phyloP scores from a whole-genome alignment of 257 asterid species.

The Solanum sejunctum region DNA sequence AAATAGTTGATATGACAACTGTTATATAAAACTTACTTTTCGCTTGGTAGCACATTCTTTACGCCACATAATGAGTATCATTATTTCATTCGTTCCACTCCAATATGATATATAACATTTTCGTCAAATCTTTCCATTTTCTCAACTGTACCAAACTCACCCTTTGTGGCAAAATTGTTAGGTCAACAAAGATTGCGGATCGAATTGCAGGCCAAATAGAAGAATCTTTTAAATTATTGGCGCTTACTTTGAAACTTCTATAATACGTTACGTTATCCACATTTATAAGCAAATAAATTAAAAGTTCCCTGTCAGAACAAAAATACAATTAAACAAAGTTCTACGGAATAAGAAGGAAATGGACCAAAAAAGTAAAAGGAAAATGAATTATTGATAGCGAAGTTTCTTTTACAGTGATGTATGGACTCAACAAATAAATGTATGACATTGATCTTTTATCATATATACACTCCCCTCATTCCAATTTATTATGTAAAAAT shows the following conservation, averaged over 20 bases:
- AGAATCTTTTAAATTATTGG: not conserved
- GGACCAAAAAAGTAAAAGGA: not conserved
- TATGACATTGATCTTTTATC: not conserved
- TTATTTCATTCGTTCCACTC: not conserved
- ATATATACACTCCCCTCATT: too few relatives aligned
- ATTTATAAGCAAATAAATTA: not conserved
- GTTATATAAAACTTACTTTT: not conserved
- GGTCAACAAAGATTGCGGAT: not conserved
- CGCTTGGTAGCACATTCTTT: not conserved
- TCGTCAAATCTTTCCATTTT: not conserved
- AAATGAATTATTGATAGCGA: not conserved
- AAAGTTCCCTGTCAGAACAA: not conserved
- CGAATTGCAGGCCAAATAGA: not conserved
- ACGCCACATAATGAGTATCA: rapidly evolving
- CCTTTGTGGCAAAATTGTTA: not conserved
- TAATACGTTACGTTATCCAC: not conserved
- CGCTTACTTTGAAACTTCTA: not conserved
- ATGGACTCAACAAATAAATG: not conserved
- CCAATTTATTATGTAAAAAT: too few relatives aligned
- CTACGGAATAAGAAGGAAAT: not conserved
- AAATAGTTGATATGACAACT: not conserved
- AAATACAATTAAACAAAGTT: not conserved
- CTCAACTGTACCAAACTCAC: not conserved
- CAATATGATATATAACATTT: not conserved
- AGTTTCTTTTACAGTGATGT: not conserved